phyloP scores from a whole-genome alignment of 1,139 yeast species.

The Blastobotrys illinoisensis region DNA sequence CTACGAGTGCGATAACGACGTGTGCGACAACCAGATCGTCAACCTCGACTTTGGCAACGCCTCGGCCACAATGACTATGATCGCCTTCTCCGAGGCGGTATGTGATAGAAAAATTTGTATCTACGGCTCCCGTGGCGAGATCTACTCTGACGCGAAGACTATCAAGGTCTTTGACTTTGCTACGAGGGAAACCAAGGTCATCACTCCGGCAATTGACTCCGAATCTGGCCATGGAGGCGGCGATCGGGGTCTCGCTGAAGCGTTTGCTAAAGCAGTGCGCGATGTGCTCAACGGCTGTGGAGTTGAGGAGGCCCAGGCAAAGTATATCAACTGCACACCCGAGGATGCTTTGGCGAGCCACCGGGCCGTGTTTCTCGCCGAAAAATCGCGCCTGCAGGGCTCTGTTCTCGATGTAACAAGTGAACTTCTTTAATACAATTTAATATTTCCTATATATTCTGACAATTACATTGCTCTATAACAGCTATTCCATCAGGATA shows the following conservation, averaged over 20 bases:
- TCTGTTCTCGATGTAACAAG: constrained; percentile 15
- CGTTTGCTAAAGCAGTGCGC: constrained; percentile 23
- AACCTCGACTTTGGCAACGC: constrained; percentile 20
- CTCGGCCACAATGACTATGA: constrained; percentile 29
- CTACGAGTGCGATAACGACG: constrained; percentile 26
- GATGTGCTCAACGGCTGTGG: constrained; percentile 18
- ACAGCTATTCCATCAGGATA: no score
- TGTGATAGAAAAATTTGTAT: constrained; percentile 24
- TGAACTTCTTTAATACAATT: constrained; percentile 8
- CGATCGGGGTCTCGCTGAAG: constrained; percentile 24
- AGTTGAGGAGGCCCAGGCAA: constrained; percentile 19
- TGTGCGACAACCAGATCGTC: constrained; percentile 27
- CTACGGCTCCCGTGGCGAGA: constrained; percentile 27
- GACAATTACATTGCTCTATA: no score
- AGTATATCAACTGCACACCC: constrained; percentile 24
- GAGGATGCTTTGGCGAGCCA: constrained; percentile 24
- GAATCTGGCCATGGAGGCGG: constrained; percentile 30
- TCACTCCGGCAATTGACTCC: constrained; percentile 15
- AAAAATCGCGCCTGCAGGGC: constrained; percentile 21
- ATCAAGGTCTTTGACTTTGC: constrained; percentile 24
- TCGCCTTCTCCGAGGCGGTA: constrained; percentile 24
- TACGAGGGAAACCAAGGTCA: constrained; percentile 15
- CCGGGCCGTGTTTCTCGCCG: constrained; percentile 26
- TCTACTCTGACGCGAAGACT: constrained; percentile 22
- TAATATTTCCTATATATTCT: neutral